Conservation (phyloP, 2,329 filamentous ascomycete genomes). For the Fusarium solani-melongenae region DNA sequence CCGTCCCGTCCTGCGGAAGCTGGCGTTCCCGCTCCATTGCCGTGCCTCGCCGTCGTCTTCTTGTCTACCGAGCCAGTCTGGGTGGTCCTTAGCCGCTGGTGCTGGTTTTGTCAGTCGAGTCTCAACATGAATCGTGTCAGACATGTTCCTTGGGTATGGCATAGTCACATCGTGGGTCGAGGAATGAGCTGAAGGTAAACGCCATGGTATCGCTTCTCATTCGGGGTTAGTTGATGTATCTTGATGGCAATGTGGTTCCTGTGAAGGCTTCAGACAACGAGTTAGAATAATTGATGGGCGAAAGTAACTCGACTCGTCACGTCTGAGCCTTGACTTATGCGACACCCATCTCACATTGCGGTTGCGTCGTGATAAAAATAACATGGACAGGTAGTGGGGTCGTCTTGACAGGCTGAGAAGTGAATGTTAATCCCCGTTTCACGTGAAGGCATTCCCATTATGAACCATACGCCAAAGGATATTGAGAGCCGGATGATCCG, state of each 20-base stretch:
- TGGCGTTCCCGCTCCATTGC: conserved; percentile 2
- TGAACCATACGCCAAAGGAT: neutral
- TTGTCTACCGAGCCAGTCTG: conserved; percentile 22
- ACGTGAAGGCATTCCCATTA: conserved; percentile 28
- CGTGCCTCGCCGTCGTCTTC: conserved; percentile 3
- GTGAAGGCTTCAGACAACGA: neutral
- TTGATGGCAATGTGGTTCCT: neutral
- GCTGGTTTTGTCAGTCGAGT: conserved; percentile 29
- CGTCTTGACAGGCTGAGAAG: neutral
- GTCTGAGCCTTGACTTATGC: neutral
- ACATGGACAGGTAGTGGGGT: neutral
- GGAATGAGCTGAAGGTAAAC: neutral
- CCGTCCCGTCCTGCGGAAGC: neutral
- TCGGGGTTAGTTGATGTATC: neutral
- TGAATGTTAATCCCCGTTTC: too few species aligned
- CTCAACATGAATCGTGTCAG: conserved; percentile 27
- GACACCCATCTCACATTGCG: neutral
- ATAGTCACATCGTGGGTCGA: conserved; percentile 8
- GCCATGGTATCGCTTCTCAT: neutral
- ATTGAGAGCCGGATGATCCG: neutral
- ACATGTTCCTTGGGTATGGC: neutral
- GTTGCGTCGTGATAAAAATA: neutral
- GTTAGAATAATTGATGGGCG: neutral
- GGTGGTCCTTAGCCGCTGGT: conserved; percentile 30
- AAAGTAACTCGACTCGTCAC: neutral